Evolutionary conservation across 805 yeast species (phyloP), one percentile per base, ranked within the genome.

Genomic region (Candida orba): DNA sequence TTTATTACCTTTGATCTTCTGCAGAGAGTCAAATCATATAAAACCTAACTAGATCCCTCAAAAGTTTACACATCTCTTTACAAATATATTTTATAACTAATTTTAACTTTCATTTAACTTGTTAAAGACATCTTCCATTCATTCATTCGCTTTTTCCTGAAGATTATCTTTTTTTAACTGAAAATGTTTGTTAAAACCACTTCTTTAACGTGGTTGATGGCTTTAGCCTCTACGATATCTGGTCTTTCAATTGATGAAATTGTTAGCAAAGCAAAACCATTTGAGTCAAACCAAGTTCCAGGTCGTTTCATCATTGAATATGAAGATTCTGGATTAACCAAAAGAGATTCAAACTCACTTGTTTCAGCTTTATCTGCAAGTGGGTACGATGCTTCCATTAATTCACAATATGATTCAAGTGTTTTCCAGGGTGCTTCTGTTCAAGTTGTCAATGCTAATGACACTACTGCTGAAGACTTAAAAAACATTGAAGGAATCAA

Each of bases 371-470:
- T 44, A 12, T 32, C 44, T 5, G 13, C 27, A 10, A 25, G 30
- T 17, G 51, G 51, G 17, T 32, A 37, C 23, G 44, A 38, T 7
- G 51, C 42, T 17, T n/a, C 34, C 8, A 41, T 48, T 39, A 40
- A 43, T 20, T 30, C 20, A 13, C 34, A 45, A 15, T 40, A 24
- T 35, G 51, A 48, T 41, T 43, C 49, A 8, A 15, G 22, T n/a
- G 37, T 48, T n/a, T 48, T 48, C 39, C 41, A 42, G 27, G 51
- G 51, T 45, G 51, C 42, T 30, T 39, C 51, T n/a, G 29, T 48
- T 18, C 37, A 44, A n/a, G 34, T 47, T 24, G 23, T 13, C 6
- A 42, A 38, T 33, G 15, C 36, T 31, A 42, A 42, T 24, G 30
- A 31, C 2, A 45, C 46, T 29, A 45, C 49, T 10, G 37, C 27